Evolutionary conservation across 1,284 basidiomycete species (phyloP).

Genomic region (Apiotrichum veenhuisii): DNA sequence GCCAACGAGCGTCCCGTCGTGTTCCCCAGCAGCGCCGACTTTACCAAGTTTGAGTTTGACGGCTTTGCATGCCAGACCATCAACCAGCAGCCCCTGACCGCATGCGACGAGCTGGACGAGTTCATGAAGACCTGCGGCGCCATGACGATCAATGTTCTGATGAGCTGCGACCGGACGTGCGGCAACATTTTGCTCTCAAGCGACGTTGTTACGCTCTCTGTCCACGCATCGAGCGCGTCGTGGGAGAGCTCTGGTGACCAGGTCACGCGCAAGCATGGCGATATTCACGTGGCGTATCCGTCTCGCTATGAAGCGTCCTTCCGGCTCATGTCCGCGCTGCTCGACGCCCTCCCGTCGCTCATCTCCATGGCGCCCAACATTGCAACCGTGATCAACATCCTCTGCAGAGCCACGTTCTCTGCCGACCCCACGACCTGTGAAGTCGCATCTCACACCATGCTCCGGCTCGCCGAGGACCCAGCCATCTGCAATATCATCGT

Average conservation of each 20-base stretch:
- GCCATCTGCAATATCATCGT: slow-evolving; percentile 62
- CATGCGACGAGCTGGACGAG: slow-evolving; percentile 62
- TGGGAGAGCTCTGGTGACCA: slow-evolving; percentile 42
- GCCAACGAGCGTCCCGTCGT: slow-evolving; percentile 68
- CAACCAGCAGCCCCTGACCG: background rate
- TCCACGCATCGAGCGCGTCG: slow-evolving; percentile 57
- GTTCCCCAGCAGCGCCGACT: slow-evolving; percentile 75
- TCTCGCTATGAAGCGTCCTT: slow-evolving; percentile 62
- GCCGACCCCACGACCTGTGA: slow-evolving; percentile 72
- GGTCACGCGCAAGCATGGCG: slow-evolving; percentile 57
- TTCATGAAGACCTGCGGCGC: slow-evolving; percentile 67
- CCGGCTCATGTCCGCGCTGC: slow-evolving; percentile 69
- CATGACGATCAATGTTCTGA: slow-evolving; percentile 62
- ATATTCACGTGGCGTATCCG: slow-evolving; percentile 69
- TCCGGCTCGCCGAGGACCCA: slow-evolving; percentile 65
- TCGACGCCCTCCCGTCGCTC: slow-evolving; percentile 81
- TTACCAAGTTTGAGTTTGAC: slow-evolving; percentile 54
- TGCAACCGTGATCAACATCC: slow-evolving; percentile 64
- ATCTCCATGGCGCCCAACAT: slow-evolving; percentile 52
- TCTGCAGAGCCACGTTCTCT: slow-evolving; percentile 76
- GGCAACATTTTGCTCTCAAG: slow-evolving; percentile 79
- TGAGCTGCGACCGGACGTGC: slow-evolving; percentile 63
- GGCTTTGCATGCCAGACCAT: slow-evolving; percentile 46
- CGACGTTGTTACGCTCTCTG: slow-evolving; percentile 67
- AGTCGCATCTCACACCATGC: slow-evolving; percentile 65